These are phyloP conservation scores for Aspergillus carlsbadensis DNA, from an alignment of 495 filamentous ascomycete species.

Conservation along the genomic window DNA sequence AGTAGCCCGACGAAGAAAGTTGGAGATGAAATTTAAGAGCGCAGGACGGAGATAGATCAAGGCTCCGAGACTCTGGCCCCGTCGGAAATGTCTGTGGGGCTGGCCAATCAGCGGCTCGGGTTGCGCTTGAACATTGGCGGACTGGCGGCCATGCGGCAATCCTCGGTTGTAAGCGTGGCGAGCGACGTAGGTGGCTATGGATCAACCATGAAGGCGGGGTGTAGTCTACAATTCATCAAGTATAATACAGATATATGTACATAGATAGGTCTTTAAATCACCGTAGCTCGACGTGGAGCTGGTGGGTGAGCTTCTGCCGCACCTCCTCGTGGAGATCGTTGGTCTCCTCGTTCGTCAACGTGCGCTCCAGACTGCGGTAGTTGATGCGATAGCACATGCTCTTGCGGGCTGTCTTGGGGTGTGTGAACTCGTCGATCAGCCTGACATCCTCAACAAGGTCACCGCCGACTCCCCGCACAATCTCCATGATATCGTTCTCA, in stretches of 20 bases:
- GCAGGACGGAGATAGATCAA: slow-evolving; percentile 38
- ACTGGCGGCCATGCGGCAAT: slow-evolving; percentile 18
- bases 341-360: slow-evolving; percentile 75
- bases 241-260: slow-evolving; percentile 17
- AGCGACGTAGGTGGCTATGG: not conserved
- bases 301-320: slow-evolving; percentile 56
- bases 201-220: not conserved
- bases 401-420: slow-evolving; percentile 79
- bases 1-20: not conserved
- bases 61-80: slow-evolving; percentile 30
- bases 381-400: slow-evolving; percentile 91
- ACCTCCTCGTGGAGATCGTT: slow-evolving; percentile 75
- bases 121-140: slow-evolving; percentile 4
- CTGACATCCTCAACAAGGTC: slow-evolving; percentile 84
- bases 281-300: slow-evolving; percentile 79
- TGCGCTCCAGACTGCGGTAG: slow-evolving; percentile 86
- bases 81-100: slow-evolving; percentile 25
- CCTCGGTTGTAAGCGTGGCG: slow-evolving; percentile 17
- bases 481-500: slow-evolving; percentile 97
- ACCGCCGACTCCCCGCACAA: slow-evolving; percentile 75
- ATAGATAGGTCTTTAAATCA: slow-evolving; percentile 30
- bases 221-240: slow-evolving; percentile 4
- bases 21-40: slow-evolving; percentile 11
- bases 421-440: slow-evolving; percentile 79
- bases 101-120: slow-evolving; percentile 43